Evolutionary conservation across 129 eudicot genomes (phyloP).

Genomic region (Daucus carota): DH1_v3.0 NC_030387.2:35855501-35856000

Average conservation of each 20-base stretch:
- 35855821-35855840: neutral
- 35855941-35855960: slow-evolving; percentile 87
- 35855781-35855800: no score
- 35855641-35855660: slow-evolving; percentile 91
- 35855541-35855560: neutral
- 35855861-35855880: slow-evolving; percentile 3
- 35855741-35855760: no score
- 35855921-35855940: slow-evolving; percentile 72
- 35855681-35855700: slow-evolving; percentile 95
- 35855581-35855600: slow-evolving; percentile 90
- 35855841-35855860: neutral
- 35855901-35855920: slow-evolving; percentile 63
- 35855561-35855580: slow-evolving; percentile 2
- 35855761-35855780: no score
- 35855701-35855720: slow-evolving; percentile 53
- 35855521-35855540: neutral
- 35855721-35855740: no score
- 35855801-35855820: no score
- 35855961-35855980: slow-evolving; percentile 96
- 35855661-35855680: slow-evolving; percentile 99
- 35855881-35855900: neutral
- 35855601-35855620: slow-evolving; percentile 83
- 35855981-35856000: slow-evolving; percentile 94
- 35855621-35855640: slow-evolving; percentile 88
- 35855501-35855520: neutral